Conservation (phyloP, 2,329 filamentous ascomycete genomes). For the Calonectria hawksworthii region DNA sequence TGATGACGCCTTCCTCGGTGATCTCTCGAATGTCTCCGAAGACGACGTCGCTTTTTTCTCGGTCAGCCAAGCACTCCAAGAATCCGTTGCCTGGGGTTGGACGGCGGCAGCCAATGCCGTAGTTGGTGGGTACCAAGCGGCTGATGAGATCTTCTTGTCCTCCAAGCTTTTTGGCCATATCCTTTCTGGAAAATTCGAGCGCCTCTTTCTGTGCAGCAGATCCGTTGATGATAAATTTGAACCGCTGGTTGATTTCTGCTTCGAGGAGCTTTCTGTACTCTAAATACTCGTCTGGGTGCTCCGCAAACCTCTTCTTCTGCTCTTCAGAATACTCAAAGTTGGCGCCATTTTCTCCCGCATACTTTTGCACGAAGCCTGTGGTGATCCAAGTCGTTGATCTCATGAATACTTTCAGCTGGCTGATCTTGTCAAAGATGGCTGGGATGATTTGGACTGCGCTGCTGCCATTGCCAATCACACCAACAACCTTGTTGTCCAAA, state of each 20-base stretch:
- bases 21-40: background rate
- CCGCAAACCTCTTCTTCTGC: background rate
- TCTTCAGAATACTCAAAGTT: slow-evolving; percentile 1
- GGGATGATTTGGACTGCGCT: background rate
- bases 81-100: background rate
- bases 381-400: slow-evolving; percentile 3
- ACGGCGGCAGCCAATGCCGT: background rate
- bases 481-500: background rate
- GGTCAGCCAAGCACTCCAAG: background rate
- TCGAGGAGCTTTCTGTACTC: background rate
- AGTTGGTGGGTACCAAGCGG: background rate
- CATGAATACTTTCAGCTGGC: background rate
- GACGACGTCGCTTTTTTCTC: background rate
- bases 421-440: background rate
- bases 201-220: background rate
- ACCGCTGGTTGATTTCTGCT: background rate
- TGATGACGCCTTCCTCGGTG: background rate
- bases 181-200: background rate
- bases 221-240: background rate
- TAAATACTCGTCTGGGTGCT: background rate
- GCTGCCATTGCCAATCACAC: background rate
- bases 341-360: background rate
- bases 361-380: background rate
- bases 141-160: background rate
- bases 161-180: slow-evolving; percentile 2